Evolutionary conservation across 208 protist species (phyloP).

Genomic region (Leishmania amazonensis): DNA sequence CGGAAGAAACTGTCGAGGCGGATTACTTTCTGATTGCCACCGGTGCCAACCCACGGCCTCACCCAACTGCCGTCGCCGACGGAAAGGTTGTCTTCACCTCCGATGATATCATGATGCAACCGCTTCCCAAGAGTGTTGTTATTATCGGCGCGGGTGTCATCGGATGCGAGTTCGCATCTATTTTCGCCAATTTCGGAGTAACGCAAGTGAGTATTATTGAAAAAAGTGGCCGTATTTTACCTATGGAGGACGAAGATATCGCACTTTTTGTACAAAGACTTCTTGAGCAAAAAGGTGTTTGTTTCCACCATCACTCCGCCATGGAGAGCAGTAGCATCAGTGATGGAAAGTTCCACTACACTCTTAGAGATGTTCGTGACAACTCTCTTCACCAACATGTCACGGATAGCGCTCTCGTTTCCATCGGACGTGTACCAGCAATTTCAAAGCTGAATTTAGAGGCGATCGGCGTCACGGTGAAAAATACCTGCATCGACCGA

Average conservation of each 20-base stretch:
- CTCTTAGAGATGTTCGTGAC: constrained; percentile 58
- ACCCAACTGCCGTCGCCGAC: constrained; percentile 71
- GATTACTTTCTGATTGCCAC: constrained; percentile 92
- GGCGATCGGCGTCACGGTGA: constrained; percentile 54
- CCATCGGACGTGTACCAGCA: constrained; percentile 86
- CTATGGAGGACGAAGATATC: constrained; percentile 91
- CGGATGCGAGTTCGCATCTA: constrained; percentile 92
- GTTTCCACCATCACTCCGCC: constrained; percentile 84
- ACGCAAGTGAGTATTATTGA: constrained; percentile 91
- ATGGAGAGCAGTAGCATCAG: constrained; percentile 71
- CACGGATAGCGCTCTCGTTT: constrained; percentile 85
- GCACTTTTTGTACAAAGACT: constrained; percentile 81
- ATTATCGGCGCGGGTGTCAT: constrained; percentile 93
- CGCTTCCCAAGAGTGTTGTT: constrained; percentile 87
- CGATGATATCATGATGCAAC: constrained; percentile 88
- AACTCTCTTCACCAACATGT: constrained; percentile 46
- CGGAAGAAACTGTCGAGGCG: constrained; percentile 55
- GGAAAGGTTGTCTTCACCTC: constrained; percentile 87
- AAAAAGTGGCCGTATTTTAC: constrained; percentile 82
- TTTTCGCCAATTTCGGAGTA: constrained; percentile 89
- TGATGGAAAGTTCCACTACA: constrained; percentile 81
- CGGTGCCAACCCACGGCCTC: constrained; percentile 76
- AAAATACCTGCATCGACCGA: constrained; percentile 40
- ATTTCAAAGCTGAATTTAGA: constrained; percentile 55
- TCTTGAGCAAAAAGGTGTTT: constrained; percentile 73